These are phyloP conservation scores for Paraphaeosphaeria sporulosa DNA, from an alignment of 2,329 filamentous ascomycete genomes.

Conservation along the genomic window DNA sequence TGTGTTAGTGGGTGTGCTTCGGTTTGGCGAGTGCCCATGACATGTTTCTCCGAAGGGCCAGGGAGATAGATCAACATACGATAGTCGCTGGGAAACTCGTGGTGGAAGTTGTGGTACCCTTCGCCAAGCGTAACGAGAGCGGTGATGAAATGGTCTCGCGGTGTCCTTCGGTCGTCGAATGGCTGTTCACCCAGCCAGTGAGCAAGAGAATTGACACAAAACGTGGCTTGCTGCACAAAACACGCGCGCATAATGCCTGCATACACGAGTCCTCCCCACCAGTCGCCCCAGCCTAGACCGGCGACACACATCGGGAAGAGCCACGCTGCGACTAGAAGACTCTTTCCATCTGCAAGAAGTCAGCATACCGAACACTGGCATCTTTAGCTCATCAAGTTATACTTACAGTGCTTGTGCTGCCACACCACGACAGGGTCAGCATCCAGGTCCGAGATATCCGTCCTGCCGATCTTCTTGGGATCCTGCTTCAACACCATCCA, in stretches of 20 bases:
- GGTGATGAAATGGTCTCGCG: conserved; percentile 48
- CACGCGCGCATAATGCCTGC: conserved; percentile 58
- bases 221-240: conserved; percentile 60
- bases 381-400: not conserved
- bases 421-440: conserved; percentile 57
- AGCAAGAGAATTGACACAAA: conserved; percentile 61
- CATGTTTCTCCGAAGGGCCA: too few species aligned
- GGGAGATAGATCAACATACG: conserved; percentile 29
- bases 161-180: conserved; percentile 49
- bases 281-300: conserved; percentile 58
- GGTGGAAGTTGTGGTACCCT: conserved; percentile 53
- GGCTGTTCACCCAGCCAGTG: conserved; percentile 59
- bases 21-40: not conserved
- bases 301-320: conserved; percentile 55
- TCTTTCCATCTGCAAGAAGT: conserved; percentile 43
- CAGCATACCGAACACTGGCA: not conserved
- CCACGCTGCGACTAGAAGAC: conserved; percentile 51
- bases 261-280: conserved; percentile 57
- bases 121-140: conserved; percentile 52
- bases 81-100: conserved; percentile 52
- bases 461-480: conserved; percentile 57
- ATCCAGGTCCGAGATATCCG: conserved; percentile 59
- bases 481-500: conserved; percentile 62
- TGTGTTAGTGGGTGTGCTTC: not conserved
- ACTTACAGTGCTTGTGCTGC: conserved; percentile 54